Base-by-base conservation (phyloP, 345 rosid species). In the Eucalyptus marginata region DNA sequence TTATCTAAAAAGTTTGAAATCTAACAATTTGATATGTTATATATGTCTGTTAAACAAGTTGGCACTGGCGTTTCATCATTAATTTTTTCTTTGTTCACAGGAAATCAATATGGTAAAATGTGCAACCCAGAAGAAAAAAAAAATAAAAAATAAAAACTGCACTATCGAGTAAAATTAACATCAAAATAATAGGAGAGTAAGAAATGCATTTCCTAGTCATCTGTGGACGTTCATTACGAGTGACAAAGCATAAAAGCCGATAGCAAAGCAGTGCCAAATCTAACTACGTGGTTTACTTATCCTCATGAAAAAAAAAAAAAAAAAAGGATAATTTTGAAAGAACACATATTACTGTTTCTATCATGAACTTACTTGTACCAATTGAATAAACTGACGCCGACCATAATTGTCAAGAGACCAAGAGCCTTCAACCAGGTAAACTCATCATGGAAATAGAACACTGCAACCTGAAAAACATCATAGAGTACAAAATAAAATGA, bases 301-400 rank as follows among this genome's bases (percentile, higher is more conserved):
- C 4, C 25, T 16, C 13, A 40, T 27, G 36, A 76, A 86, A 62
- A 46, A 44, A 49, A 40, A 56, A 46, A 68, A 31, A 76, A 86
- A 62, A 46, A 44, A 49, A 40, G 50, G 50, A 68, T 25, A 89
- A 46, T 40, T 59, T n/a, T n/a, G 36, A 64, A 64, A 87, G 13
- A 29, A 56, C 44, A 22, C 44, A 7, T 14, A 7, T 14, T 83
- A 44, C 86, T n/a, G 87, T 7, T 54, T n/a, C 87, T 89, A 87
- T 15, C 25, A n/a, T 71, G 86, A 52, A 96, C 99, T 96, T 95
- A 96, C 99, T 96, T 97, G 97, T 94, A 98, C 99, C 97, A 97
- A 90, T 98, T 98, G 94, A 97, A 98, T 88, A 98, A 93, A 93
- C 98, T 90, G 90, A 98, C 99, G 52, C 99, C 99, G 86, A 94